phyloP scores from a whole-genome alignment of 1,284 basidiomycete species.

The Paramarasmius palmivorus region DNA sequence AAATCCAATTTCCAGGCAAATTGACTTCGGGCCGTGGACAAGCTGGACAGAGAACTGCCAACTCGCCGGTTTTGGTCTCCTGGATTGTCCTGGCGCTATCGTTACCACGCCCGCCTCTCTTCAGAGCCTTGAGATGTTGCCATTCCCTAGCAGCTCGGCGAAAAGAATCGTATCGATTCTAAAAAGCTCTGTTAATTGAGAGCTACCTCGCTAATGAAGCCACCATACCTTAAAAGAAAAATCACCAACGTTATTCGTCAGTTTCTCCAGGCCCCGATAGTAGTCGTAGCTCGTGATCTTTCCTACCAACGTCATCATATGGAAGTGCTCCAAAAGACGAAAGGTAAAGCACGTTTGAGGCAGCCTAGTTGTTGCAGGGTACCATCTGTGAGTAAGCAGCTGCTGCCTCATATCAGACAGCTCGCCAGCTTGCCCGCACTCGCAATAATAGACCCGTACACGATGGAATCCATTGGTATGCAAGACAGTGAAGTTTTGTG shows the following conservation, averaged over 20 bases:
- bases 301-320: conserved; percentile 18
- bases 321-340: conserved; percentile 16
- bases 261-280: conserved; percentile 9
- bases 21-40: conserved; percentile 29
- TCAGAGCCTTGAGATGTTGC: conserved; percentile 27
- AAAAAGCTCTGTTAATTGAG: neutral
- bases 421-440: too few species aligned
- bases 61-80: conserved; percentile 17
- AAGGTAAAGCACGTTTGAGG: conserved; percentile 24
- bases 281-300: conserved; percentile 21
- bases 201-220: neutral
- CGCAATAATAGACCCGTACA: too few species aligned
- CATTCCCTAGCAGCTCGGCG: conserved; percentile 15
- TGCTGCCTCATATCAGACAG: conserved; percentile 7
- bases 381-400: conserved; percentile 15
- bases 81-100: conserved; percentile 13
- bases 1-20: conserved; percentile 22
- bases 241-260: conserved; percentile 18
- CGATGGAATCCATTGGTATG: conserved; percentile 14
- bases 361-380: conserved; percentile 16
- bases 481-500: neutral
- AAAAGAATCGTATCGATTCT: conserved; percentile 28
- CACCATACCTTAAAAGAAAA: neutral
- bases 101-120: conserved; percentile 23
- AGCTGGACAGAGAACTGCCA: conserved; percentile 29